Percentiles rank a stretch among this genome's conserved stretches.
Conservation (phyloP, 2,329 filamentous ascomycete species). For the Podosphaera xanthii region DNA sequence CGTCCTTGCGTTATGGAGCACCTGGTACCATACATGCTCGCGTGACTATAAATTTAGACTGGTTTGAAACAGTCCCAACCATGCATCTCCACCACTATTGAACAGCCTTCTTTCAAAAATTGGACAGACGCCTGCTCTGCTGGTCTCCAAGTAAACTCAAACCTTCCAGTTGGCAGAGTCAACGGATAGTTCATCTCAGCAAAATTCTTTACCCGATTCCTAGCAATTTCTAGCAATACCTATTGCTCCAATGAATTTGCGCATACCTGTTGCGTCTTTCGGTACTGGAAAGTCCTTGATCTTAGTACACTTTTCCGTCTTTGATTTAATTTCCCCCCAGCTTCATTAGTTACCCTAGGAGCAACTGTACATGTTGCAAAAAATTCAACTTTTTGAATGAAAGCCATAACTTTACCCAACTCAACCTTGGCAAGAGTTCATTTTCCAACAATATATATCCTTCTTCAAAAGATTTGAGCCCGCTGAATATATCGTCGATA, state of each 20-base stretch:
- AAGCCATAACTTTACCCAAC: not conserved
- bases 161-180: not conserved
- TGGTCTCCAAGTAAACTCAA: not conserved
- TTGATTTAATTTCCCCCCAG: not conserved
- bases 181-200: not conserved
- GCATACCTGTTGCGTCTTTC: not conserved
- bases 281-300: not conserved
- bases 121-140: not conserved
- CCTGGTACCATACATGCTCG: constrained; percentile 1
- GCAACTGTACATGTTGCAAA: not conserved
- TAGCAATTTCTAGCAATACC: not conserved
- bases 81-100: not conserved
- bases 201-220: not conserved
- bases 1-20: constrained; percentile 1
- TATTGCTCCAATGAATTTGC: not conserved
- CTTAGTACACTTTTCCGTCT: not conserved
- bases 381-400: not conserved
- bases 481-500: too few relatives aligned
- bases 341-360: not conserved
- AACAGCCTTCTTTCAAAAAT: not conserved
- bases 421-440: not conserved
- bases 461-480: too few relatives aligned
- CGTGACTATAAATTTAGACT: not conserved
- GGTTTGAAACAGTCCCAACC: not conserved
- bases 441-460: too few relatives aligned